These are phyloP conservation scores for Eucalyptus tenuipes DNA, from an alignment of 345 rosid genomes.

Conservation along the genomic window DNA sequence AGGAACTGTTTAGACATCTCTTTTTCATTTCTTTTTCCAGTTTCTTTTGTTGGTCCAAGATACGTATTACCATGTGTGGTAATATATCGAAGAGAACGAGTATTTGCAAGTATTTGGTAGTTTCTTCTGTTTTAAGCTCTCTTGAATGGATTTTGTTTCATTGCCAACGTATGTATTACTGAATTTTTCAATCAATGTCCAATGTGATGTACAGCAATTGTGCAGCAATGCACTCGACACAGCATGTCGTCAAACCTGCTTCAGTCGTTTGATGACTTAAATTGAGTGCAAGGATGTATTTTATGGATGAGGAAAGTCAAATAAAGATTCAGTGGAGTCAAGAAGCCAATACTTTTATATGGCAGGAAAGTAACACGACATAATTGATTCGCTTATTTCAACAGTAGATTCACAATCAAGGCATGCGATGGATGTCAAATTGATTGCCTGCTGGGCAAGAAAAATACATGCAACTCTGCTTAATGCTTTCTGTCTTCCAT, in stretches of 20 bases:
- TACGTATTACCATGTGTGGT: neutral
- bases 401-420: neutral
- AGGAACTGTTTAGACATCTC: neutral
- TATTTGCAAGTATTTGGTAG: neutral
- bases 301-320: neutral
- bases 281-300: neutral
- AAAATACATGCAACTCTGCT: constrained; percentile 8
- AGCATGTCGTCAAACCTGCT: neutral
- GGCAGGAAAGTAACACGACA: neutral
- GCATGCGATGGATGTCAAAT: neutral
- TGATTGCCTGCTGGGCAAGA: neutral
- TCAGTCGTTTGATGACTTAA: neutral
- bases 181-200: neutral
- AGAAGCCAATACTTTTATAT: neutral
- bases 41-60: neutral
- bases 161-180: neutral
- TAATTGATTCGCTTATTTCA: neutral
- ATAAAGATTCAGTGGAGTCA: neutral
- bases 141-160: neutral
- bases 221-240: neutral
- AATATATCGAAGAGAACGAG: neutral
- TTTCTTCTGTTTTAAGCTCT: neutral
- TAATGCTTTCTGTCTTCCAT: neutral
- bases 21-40: neutral
- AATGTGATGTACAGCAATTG: neutral